Conservation (phyloP, 2,329 filamentous ascomycete species). For the Fusarium begoniae region DNA sequence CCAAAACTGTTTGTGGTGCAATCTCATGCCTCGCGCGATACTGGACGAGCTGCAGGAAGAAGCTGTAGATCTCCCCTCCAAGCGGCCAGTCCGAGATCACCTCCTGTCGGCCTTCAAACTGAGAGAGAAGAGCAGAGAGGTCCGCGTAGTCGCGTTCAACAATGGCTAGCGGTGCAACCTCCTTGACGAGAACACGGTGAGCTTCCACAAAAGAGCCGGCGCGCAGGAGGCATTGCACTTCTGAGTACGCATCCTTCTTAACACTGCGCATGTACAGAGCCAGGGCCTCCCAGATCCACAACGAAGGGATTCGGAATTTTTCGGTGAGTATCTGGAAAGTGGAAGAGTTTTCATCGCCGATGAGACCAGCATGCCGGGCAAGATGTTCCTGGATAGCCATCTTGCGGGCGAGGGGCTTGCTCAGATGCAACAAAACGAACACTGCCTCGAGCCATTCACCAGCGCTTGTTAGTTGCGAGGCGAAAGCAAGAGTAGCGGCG, state of each 20-base stretch:
- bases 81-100: slow-evolving; percentile 77
- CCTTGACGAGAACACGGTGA: slow-evolving; percentile 81
- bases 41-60: slow-evolving; percentile 65
- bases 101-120: slow-evolving; percentile 72
- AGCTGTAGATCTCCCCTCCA: slow-evolving; percentile 81
- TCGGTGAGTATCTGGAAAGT: slow-evolving; percentile 68
- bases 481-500: slow-evolving; percentile 71
- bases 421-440: slow-evolving; percentile 83
- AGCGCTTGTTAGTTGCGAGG: slow-evolving; percentile 68
- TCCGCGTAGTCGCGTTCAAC: slow-evolving; percentile 82
- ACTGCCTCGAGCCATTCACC: slow-evolving; percentile 75
- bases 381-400: slow-evolving; percentile 78
- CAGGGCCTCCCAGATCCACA: slow-evolving; percentile 89
- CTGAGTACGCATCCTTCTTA: slow-evolving; percentile 72
- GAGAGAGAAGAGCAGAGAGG: slow-evolving; percentile 73
- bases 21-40: slow-evolving; percentile 53
- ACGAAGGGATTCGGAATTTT: slow-evolving; percentile 74
- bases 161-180: slow-evolving; percentile 83
- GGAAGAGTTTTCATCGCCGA: slow-evolving; percentile 66
- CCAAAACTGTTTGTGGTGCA: slow-evolving; percentile 58
- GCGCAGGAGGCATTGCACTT: slow-evolving; percentile 82
- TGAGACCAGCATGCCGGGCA: slow-evolving; percentile 73
- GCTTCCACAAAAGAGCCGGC: slow-evolving; percentile 82
- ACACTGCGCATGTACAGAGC: slow-evolving; percentile 82
- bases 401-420: slow-evolving; percentile 67